Percentiles rank a stretch among this genome's conserved stretches.
Conservation (phyloP, 331 rosid genomes). For the Malus hybrid region DNA sequence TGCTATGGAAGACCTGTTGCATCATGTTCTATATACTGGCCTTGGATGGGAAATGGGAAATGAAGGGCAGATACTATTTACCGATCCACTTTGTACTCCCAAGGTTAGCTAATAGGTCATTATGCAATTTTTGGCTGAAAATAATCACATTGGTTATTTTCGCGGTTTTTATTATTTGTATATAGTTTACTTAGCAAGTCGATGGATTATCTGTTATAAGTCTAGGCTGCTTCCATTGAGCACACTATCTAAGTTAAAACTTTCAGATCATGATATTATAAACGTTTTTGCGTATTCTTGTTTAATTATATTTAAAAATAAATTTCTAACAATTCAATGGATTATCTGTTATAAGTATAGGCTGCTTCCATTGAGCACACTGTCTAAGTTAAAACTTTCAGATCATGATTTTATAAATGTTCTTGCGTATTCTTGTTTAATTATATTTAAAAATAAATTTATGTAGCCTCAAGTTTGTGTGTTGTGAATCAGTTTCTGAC, state of each 20-base stretch:
- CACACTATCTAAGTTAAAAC: not conserved
- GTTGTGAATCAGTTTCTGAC: not conserved
- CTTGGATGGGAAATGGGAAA: slow-evolving; percentile 99
- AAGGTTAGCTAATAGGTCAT: slow-evolving; percentile 40
- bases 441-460: not conserved
- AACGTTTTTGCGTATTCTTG: not conserved
- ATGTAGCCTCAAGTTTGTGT: not conserved
- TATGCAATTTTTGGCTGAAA: not conserved
- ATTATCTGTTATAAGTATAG: not conserved
- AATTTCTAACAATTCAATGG: not conserved
- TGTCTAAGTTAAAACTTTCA: not conserved
- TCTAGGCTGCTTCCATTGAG: not conserved
- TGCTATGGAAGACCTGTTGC: slow-evolving; percentile 94
- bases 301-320: not conserved
- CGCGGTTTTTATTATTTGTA: not conserved
- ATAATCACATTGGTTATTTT: not conserved
- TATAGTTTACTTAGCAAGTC: not conserved
- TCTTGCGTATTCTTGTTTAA: not conserved
- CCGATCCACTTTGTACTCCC: slow-evolving; percentile 93
- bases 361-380: not conserved
- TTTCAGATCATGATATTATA: not conserved
- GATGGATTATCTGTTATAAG: not conserved
- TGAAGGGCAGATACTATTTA: slow-evolving; percentile 91
- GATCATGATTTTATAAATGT: not conserved
- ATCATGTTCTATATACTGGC: slow-evolving; percentile 74